A percentile compares a stretch with the other conserved stretches of the same genome.
phyloP scores from a whole-genome alignment of 192 early-diverging fungal genomes.

The Backusella tuberculispora region DNA sequence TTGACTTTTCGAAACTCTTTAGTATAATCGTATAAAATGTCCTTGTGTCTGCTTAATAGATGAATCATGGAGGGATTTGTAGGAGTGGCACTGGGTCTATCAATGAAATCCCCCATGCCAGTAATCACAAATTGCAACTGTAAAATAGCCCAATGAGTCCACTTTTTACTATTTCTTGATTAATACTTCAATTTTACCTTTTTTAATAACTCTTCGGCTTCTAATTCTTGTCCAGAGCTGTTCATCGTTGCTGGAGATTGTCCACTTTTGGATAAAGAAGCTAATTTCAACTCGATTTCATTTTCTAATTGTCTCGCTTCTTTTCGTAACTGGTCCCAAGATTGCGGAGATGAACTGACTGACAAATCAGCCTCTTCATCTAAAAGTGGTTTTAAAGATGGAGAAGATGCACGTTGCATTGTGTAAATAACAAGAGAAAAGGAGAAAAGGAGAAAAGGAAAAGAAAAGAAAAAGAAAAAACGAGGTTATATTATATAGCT shows the following conservation, averaged over 20 bases:
- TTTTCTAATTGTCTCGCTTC: constrained; percentile 73
- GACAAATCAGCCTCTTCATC: constrained; percentile 37
- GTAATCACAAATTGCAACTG: constrained; percentile 64
- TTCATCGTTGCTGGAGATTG: constrained; percentile 19
- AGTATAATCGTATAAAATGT: constrained; percentile 79
- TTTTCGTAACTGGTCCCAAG: constrained; percentile 73
- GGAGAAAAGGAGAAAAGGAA: neutral
- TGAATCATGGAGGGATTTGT: constrained; percentile 72
- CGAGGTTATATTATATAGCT: no score
- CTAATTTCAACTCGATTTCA: constrained; percentile 72
- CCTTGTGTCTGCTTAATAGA: constrained; percentile 73
- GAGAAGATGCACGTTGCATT: constrained; percentile 23
- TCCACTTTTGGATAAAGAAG: constrained; percentile 54
- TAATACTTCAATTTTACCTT: neutral
- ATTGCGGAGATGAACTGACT: neutral
- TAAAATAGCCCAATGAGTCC: neutral
- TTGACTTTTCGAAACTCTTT: constrained; percentile 77
- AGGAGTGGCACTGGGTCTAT: constrained; percentile 50
- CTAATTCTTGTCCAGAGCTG: constrained; percentile 28
- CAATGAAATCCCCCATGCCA: constrained; percentile 66
- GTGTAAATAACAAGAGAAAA: neutral
- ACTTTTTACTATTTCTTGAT: neutral
- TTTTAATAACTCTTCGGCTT: constrained; percentile 35
- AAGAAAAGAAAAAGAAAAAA: neutral
- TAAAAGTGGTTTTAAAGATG: constrained; percentile 26